These are phyloP conservation scores for Aspergillus tamarii DNA, from an alignment of 2,329 filamentous ascomycete genomes.

Conservation along the genomic window DNA sequence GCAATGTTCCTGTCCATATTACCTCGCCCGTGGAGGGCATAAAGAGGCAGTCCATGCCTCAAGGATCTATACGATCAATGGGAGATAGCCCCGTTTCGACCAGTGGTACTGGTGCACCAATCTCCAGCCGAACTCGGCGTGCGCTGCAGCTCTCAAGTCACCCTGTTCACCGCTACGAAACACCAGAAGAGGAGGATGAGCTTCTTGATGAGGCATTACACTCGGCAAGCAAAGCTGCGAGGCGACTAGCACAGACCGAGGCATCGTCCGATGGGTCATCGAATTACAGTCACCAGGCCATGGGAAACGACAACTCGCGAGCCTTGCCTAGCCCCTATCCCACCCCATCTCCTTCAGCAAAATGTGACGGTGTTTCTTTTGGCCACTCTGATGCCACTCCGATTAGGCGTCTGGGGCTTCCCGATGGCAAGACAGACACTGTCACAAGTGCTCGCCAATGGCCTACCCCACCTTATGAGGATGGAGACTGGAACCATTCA, in stretches of 20 bases:
- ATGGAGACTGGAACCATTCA: constrained; percentile 85
- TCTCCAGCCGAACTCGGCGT: constrained; percentile 78
- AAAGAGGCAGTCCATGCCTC: constrained; percentile 46
- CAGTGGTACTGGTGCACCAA: constrained; percentile 49
- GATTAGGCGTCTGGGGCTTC: constrained; percentile 71
- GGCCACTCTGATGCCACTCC: constrained; percentile 55
- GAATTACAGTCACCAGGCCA: constrained; percentile 54
- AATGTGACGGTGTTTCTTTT: constrained; percentile 75
- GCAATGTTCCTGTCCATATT: constrained; percentile 43
- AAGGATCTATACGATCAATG: constrained; percentile 34
- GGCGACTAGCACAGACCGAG: constrained; percentile 62
- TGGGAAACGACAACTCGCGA: constrained; percentile 32
- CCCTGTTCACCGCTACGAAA: constrained; percentile 84
- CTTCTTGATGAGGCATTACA: constrained; percentile 85
- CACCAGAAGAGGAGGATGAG: constrained; percentile 95
- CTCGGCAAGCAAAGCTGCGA: constrained; percentile 75
- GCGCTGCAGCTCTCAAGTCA: constrained; percentile 71
- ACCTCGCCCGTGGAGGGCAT: constrained; percentile 34
- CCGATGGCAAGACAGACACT: constrained; percentile 59
- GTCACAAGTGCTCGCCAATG: constrained; percentile 69
- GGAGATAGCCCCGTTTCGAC: constrained; percentile 32
- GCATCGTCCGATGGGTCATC: constrained; percentile 50
- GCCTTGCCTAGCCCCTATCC: constrained; percentile 59
- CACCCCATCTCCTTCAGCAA: constrained; percentile 80
- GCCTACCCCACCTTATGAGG: constrained; percentile 94